Evolutionary conservation across 139 green algal genomes (phyloP).

Genomic region (Pseudopediastrum boryanum): DNA sequence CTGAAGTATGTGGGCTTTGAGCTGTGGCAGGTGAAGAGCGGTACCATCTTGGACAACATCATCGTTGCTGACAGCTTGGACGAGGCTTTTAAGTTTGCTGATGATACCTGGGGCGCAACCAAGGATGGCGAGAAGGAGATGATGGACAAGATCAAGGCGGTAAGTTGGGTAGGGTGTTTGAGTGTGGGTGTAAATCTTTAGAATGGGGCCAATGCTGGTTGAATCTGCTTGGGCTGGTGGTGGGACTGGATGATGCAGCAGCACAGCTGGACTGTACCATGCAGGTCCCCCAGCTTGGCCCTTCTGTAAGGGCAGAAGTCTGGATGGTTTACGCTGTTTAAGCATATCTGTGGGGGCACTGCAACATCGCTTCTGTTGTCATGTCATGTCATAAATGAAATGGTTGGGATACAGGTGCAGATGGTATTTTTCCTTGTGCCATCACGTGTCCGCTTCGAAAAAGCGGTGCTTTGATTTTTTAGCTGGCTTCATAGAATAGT

Average conservation of each 20-base stretch:
- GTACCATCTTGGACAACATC: slow-evolving; percentile 94
- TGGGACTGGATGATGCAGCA: not conserved
- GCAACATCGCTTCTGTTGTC: too few relatives aligned
- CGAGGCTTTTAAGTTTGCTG: slow-evolving; percentile 72
- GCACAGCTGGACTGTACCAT: not conserved
- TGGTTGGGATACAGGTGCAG: too few relatives aligned
- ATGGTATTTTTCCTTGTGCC: too few relatives aligned
- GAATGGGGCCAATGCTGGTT: not conserved
- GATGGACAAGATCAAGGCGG: slow-evolving; percentile 60
- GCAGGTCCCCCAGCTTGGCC: not conserved
- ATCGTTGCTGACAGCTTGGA: slow-evolving; percentile 79
- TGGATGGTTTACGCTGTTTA: not conserved
- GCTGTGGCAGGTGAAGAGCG: slow-evolving; percentile 91
- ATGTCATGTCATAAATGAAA: too few relatives aligned
- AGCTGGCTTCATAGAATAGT: too few relatives aligned
- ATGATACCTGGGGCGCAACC: slow-evolving; percentile 77
- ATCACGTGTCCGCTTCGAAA: too few relatives aligned
- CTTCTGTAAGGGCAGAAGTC: not conserved
- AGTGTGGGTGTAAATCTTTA: too few relatives aligned
- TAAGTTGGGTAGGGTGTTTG: not conserved
- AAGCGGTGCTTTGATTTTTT: too few relatives aligned
- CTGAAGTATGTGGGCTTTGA: slow-evolving; percentile 85
- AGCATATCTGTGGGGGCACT: too few relatives aligned
- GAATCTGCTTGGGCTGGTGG: not conserved
- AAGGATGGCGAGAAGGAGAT: slow-evolving; percentile 80